Conservation (phyloP, 129 eudicot species). For the Gnaphalium uliginosum region DNA sequence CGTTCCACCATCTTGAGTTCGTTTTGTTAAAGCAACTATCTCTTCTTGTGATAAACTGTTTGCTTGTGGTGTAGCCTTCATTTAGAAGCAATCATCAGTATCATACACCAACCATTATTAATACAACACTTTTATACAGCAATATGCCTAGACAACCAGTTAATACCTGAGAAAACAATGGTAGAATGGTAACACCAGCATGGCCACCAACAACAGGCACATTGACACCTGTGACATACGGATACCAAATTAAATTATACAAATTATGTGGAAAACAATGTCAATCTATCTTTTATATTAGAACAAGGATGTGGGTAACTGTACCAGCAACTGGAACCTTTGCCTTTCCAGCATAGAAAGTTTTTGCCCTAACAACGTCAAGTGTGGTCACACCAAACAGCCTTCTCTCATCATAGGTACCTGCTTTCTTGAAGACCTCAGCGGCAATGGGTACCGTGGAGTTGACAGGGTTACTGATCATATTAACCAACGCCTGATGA, state of each 20-base stretch:
- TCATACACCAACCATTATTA: conserved; percentile 15
- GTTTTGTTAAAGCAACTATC: conserved; percentile 73
- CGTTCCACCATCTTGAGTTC: conserved; percentile 99
- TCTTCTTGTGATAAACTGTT: conserved; percentile 60
- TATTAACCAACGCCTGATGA: conserved; percentile 81
- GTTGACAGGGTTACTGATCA: conserved; percentile 98
- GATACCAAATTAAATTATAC: conserved; percentile 4
- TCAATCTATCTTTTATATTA: not conserved
- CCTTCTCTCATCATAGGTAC: conserved; percentile 81
- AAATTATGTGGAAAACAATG: not conserved
- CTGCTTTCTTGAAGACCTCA: conserved; percentile 96
- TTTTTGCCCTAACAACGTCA: conserved; percentile 96
- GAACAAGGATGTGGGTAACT: not conserved
- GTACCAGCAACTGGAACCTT: conserved; percentile 85
- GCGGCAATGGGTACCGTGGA: conserved; percentile 99
- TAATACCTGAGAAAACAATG: conserved; percentile 91
- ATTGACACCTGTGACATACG: conserved; percentile 62
- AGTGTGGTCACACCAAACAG: conserved; percentile 97
- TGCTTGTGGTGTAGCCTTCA: conserved; percentile 82
- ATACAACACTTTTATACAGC: conserved; percentile 3
- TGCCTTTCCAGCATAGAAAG: conserved; percentile 96
- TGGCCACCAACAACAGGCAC: conserved; percentile 99
- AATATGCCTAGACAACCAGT: not conserved
- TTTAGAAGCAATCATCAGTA: conserved; percentile 22
- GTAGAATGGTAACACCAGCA: conserved; percentile 98